Evolutionary conservation across 2,329 filamentous ascomycete species (phyloP), one percentile per base, ranked within the genome.

Genomic region (Didymella pomorum): DNA sequence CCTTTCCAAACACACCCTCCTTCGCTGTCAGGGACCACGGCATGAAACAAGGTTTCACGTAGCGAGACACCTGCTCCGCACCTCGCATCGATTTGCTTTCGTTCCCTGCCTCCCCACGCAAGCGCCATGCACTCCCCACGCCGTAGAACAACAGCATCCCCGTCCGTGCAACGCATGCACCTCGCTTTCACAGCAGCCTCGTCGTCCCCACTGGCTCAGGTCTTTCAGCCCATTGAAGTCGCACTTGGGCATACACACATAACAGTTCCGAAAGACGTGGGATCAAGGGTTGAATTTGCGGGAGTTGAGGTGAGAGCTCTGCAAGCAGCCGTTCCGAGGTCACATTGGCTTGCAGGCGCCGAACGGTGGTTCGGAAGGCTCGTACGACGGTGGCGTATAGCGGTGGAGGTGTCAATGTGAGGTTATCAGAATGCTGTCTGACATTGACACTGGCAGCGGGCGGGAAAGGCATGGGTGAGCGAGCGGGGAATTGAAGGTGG

Each of bases 391-490:
- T 54, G 51, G 50, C 56, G 50, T 53, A 28, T 50, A 35, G 50
- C 45, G 51, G 56, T 54, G 56, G 56, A 58, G 51, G 50, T 58
- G 56, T 58, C 50, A 58, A 65, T 63, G 65, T 59, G 57, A 65
- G 65, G 57, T 67, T 65, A 66, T 64, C 53, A 51, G 35, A 47
- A 63, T 56, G 59, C 21, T 52, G 65, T 58, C 58, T 68, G 65
- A 68, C 61, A 61, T 58, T 64, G 65, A 61, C 63, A 62, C 16
- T 50, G 57, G 48, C 42, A 33, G 52, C 48, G 54, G 52, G 52
- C 55, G 46, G 42, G n/a, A 35, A n/a, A 12, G 12, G 31, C 49
- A 49, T 29, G 55, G 43, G 50, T 49, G 25, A 50, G 48, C 28
- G 23, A 37, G 26, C 14, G 16, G 20, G 21, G 39, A 44, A 49